A percentile compares a stretch with the other conserved stretches of the same genome.
phyloP scores from a whole-genome alignment of 2,329 filamentous ascomycete genomes.

The Scedosporium boydii region DNA sequence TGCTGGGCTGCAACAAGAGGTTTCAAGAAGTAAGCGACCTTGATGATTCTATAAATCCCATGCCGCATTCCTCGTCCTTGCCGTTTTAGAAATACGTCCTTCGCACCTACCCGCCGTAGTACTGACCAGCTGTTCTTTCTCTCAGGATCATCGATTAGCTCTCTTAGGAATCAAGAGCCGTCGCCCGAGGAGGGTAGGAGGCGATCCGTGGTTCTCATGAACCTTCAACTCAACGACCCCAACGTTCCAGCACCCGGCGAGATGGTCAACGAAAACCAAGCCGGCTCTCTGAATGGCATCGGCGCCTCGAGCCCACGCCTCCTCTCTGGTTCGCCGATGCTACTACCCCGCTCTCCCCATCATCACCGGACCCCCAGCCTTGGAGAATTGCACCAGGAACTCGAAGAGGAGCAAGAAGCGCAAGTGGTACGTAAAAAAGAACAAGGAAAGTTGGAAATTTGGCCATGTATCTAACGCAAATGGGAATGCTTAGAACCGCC shows the following conservation, averaged over 20 bases:
- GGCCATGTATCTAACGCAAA: background rate
- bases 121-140: conserved; percentile 4
- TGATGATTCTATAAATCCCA: background rate
- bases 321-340: conserved; percentile 37
- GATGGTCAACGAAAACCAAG: conserved; percentile 41
- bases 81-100: background rate
- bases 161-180: conserved; percentile 29
- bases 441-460: background rate
- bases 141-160: conserved; percentile 36
- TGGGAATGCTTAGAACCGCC: conserved; percentile 48
- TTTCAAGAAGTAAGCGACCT: conserved; percentile 40
- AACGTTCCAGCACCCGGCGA: conserved; percentile 58
- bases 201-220: conserved; percentile 62
- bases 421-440: conserved; percentile 50
- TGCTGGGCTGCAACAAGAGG: conserved; percentile 60
- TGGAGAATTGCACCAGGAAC: conserved; percentile 68
- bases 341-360: conserved; percentile 39
- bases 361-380: conserved; percentile 62
- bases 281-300: conserved; percentile 13
- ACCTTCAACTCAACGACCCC: conserved; percentile 65
- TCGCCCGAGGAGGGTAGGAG: conserved; percentile 39
- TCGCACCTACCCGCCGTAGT: background rate
- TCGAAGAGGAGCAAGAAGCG: conserved; percentile 70
- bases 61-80: background rate
- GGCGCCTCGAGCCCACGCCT: conserved; percentile 29